A percentile compares a stretch with the other conserved stretches of the same genome.
Conservation (phyloP, 257 asterid genomes). For the Capsicum pubescens region DNA sequence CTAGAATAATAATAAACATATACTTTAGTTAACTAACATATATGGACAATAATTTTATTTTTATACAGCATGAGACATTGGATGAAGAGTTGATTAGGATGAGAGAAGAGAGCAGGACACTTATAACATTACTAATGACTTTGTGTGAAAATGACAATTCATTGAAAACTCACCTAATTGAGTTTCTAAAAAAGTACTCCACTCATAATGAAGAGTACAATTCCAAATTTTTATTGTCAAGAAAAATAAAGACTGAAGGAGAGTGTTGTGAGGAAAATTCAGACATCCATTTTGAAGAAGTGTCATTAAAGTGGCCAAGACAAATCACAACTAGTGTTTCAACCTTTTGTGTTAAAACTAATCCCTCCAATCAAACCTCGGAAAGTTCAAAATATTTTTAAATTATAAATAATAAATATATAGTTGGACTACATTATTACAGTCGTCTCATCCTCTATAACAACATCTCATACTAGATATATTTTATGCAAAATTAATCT, state of each 20-base stretch:
- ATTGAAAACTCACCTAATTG: slow-evolving; percentile 34
- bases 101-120: no score
- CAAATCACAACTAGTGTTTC: slow-evolving; percentile 59
- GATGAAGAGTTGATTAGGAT: no score
- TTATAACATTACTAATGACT: slow-evolving; percentile 39
- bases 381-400: slow-evolving; percentile 41
- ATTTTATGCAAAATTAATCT: no score
- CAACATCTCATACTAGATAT: no score
- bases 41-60: no score
- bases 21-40: no score
- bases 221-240: slow-evolving; percentile 26
- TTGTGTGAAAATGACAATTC: slow-evolving; percentile 43
- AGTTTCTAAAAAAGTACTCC: slow-evolving; percentile 41
- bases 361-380: slow-evolving; percentile 61
- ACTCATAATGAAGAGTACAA: slow-evolving; percentile 23
- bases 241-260: slow-evolving; percentile 50
- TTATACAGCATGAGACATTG: no score
- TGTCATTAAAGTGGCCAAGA: slow-evolving; percentile 44
- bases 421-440: neutral
- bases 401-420: neutral
- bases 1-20: no score
- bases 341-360: slow-evolving; percentile 53
- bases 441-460: neutral
- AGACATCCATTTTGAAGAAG: slow-evolving; percentile 42
- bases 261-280: slow-evolving; percentile 25